A percentile compares a stretch with the other conserved stretches of the same genome.
These are phyloP conservation scores for Ogataea corticis DNA, from an alignment of 805 yeast genomes.

Conservation along the genomic window DNA sequence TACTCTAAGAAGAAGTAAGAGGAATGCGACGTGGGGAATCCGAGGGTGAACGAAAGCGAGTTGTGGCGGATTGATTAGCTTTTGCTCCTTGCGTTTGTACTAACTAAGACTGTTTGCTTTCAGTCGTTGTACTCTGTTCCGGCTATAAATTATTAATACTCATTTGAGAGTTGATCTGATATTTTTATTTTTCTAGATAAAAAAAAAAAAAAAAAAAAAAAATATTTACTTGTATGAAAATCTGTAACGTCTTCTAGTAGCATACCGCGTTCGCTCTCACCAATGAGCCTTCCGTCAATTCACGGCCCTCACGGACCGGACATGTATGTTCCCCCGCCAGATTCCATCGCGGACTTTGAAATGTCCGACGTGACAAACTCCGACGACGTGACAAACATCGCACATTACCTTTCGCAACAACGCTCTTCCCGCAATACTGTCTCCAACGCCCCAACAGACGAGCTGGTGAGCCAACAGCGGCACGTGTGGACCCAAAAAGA, in stretches of 20 bases:
- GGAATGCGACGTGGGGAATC: no score
- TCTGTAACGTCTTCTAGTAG: no score
- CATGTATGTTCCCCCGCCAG: no score
- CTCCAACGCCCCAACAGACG: neutral
- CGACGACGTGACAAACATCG: constrained; percentile 18
- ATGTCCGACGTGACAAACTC: constrained; percentile 21
- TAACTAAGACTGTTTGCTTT: no score
- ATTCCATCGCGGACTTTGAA: constrained; percentile 15
- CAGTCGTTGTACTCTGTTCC: no score
- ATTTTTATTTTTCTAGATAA: neutral
- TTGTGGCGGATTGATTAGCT: no score
- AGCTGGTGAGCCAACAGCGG: neutral
- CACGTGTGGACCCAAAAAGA: constrained; percentile 7
- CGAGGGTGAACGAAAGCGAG: no score
- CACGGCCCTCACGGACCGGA: neutral
- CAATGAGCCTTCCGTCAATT: neutral
- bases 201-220: neutral
- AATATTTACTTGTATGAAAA: no score
- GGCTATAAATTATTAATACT: no score
- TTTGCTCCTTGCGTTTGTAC: no score
- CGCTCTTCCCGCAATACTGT: constrained; percentile 4
- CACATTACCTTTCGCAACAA: constrained; percentile 10
- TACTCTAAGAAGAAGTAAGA: constrained; percentile 21
- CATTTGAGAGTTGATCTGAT: no score
- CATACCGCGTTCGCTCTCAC: neutral